Evolutionary conservation across 75 land plant genomes (phyloP), one percentile per base, ranked within the genome.

Genomic region (Isoetes taiwanensis): DNA sequence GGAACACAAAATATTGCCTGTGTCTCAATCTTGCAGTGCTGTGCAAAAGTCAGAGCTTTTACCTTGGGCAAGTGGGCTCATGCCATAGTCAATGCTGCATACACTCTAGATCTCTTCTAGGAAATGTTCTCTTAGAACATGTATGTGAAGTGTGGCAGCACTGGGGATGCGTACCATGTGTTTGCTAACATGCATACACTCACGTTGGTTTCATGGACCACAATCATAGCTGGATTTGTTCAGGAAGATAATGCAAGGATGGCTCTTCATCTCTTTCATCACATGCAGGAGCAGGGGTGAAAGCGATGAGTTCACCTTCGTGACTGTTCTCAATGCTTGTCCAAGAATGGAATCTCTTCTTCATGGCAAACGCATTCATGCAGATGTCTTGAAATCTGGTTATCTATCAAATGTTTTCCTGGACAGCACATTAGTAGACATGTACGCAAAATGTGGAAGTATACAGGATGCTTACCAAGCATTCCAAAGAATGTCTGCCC

Each of bases 351-450:
- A n/a, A 17, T 28, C 52, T 34, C n/a, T 46, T 43, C 38, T 37
- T n/a, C n/a, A n/a, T n/a, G n/a, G n/a, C n/a, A n/a, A 59, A 56
- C 19, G 29, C 10, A 59, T 54, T 26, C 27, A 11, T 59, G 62
- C 50, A 56, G 57, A 12, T 6, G 28, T 1, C 20, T 55, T 16
- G 53, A 2, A 50, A 0, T 12, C 25, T 0, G 46, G 53, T 32
- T 64, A 29, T 0, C 28, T 31, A 5, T 12, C 12, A 0, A 60
- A 67, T 26, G 32, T 53, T 24, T 52, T 32, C 34, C 41, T 58
- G 3, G 59, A 57, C 57, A 67, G 61, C 32, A 65, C n/a, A n/a
- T n/a, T n/a, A 6, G 9, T 77, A 5, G 30, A 56, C 12, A 32
- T 48, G 3, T 57, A 32, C 17, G 67, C 41, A 3, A 76, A 72